Evolutionary conservation across 2,329 filamentous ascomycete genomes (phyloP).

Genomic region (Rhynchosporium secalis): DNA sequence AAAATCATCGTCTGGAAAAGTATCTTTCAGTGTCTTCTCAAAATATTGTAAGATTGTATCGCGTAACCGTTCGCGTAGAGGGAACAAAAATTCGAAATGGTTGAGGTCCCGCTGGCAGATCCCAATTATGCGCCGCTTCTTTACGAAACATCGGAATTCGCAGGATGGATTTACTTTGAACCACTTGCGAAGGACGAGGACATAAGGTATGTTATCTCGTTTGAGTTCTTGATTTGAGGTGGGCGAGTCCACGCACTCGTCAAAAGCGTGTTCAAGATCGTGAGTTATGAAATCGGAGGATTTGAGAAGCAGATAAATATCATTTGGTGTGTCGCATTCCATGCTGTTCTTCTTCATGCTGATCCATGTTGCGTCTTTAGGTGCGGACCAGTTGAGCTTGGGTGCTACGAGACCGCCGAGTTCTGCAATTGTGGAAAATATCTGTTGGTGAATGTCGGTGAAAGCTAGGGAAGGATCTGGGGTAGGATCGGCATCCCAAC

Average conservation of each 20-base stretch:
- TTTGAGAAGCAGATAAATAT: conserved; percentile 92
- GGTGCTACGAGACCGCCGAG: conserved; percentile 85
- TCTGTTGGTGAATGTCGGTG: conserved; percentile 71
- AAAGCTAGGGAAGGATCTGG: conserved; percentile 45
- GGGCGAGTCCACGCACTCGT: conserved; percentile 57
- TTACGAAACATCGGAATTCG: conserved; percentile 95
- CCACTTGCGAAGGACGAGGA: conserved; percentile 81
- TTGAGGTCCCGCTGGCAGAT: conserved; percentile 89
- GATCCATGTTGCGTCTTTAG: conserved; percentile 96
- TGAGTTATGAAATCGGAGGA: conserved; percentile 93
- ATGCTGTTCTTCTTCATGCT: conserved; percentile 80
- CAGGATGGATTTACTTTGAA: conserved; percentile 86
- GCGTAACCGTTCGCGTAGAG: conserved; percentile 64
- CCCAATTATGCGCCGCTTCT: conserved; percentile 74
- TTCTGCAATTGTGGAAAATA: conserved; percentile 75
- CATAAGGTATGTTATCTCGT: conserved; percentile 45
- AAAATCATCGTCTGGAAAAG: conserved; percentile 82
- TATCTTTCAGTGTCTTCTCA: conserved; percentile 67
- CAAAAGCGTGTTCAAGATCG: conserved; percentile 90
- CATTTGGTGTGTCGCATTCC: conserved; percentile 84
- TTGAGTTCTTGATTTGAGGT: conserved; percentile 38
- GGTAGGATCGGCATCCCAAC: conserved; percentile 48
- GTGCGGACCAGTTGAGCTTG: conserved; percentile 96
- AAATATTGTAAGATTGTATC: conserved; percentile 77
- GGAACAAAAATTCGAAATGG: conserved; percentile 77